Base-by-base conservation (phyloP, 1,139 yeast species). In the Protomyces pachydermus region DNA sequence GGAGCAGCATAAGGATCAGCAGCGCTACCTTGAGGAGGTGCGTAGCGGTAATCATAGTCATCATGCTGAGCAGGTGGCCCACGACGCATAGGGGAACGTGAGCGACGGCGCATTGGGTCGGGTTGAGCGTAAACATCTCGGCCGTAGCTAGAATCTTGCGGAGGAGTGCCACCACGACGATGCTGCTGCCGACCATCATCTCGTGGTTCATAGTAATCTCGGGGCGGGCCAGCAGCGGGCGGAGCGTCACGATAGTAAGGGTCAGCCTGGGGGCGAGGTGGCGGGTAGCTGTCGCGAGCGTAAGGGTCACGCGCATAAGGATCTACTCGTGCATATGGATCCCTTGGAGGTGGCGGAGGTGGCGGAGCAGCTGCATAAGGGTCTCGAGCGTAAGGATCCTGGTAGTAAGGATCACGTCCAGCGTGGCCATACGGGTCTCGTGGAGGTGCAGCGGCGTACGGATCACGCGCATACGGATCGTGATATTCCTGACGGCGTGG, bases 1-100 rank as follows among this genome's bases (percentile, higher is more conserved):
- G 48, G 48, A n/a, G 48, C 48, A 42, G 48, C 48, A 42, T 42
- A 42, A n/a, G 48, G 25, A 42, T 42, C 48, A 16, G 48, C 48
- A 16, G 9, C 23, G 25, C 18, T 16, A 14, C 42, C 42, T 12
- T 18, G 48, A 5, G 48, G 23, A 42, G 20, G 12, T 4, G 23
- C 23, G n/a, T 42, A 42, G 48, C 23, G 23, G n/a, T 42, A 42
- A 8, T 42, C 48, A 5, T 42, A n/a, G 20, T 42, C 23, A 18
- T 42, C 23, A n/a, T 16, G 23, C 16, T 18, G 48, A 10, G 28
- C 23, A 38, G 42, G 42, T 10, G 48, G 48, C 5, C 25, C 23
- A n/a, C 48, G 48, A n/a, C 20, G 20, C 14, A n/a, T 4, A 20
- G 48, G 48, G 4, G 48, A 42, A 10, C 48, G 48, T 18, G 48